Evolutionary conservation across 257 asterid species (phyloP).

Genomic region (Osmanthus fragrans): DNA sequence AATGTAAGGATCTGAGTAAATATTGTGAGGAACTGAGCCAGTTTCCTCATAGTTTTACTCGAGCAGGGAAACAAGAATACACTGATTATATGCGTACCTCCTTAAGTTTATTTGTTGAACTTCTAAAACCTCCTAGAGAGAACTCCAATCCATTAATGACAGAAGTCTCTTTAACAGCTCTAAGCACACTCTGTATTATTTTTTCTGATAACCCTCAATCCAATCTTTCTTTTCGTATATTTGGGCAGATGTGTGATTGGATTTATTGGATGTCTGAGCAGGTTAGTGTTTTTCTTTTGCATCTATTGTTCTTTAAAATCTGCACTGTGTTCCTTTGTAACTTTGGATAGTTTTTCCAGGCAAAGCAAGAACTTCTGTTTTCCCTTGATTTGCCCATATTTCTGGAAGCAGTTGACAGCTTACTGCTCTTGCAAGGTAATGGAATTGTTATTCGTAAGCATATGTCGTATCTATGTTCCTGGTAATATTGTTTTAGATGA

Average conservation of each 20-base stretch:
- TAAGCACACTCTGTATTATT: constrained; percentile 71
- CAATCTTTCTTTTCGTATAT: constrained; percentile 50
- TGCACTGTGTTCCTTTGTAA: constrained; percentile 20
- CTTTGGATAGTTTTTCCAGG: constrained; percentile 52
- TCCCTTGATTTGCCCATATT: constrained; percentile 58
- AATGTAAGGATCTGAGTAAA: constrained; percentile 28
- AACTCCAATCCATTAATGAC: constrained; percentile 41
- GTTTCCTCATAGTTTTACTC: constrained; percentile 30
- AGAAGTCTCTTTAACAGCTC: constrained; percentile 65
- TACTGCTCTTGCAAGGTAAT: constrained; percentile 68
- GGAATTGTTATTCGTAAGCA: constrained; percentile 17
- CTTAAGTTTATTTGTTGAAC: constrained; percentile 57
- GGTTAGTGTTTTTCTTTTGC: constrained; percentile 42
- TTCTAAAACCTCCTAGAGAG: constrained; percentile 66
- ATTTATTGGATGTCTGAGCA: constrained; percentile 77
- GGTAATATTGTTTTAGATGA: neutral
- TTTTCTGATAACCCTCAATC: constrained; percentile 64
- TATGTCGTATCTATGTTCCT: neutral
- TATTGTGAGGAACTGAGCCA: constrained; percentile 35
- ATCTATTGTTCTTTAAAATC: constrained; percentile 23
- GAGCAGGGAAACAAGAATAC: constrained; percentile 56
- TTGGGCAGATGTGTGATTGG: constrained; percentile 69
- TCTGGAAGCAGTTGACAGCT: constrained; percentile 73
- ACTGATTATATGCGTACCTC: constrained; percentile 55
- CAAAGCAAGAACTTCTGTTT: constrained; percentile 40